A percentile compares a stretch with the other conserved stretches of the same genome.
phyloP scores from a whole-genome alignment of 352 stramenopile species.

The Blastocystis sp. region DNA sequence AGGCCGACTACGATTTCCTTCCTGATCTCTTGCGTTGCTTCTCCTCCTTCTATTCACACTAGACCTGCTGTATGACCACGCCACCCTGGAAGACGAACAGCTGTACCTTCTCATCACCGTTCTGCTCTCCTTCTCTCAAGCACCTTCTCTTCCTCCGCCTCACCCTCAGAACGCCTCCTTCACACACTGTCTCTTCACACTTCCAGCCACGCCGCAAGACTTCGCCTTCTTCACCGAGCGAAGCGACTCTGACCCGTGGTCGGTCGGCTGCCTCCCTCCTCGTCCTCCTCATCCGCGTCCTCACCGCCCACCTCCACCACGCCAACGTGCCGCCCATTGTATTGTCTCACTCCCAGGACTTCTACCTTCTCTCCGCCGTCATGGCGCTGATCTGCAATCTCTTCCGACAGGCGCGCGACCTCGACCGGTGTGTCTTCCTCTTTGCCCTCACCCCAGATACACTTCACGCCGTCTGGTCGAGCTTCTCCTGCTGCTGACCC shows the following conservation, averaged over 20 bases:
- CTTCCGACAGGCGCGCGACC: background rate
- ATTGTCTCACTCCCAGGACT: background rate
- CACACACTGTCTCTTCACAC: conserved; percentile 34
- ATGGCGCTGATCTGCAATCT: conserved; percentile 54
- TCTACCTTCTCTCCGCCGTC: conserved; percentile 29
- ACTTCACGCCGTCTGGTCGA: conserved; percentile 29
- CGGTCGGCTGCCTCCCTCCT: conserved; percentile 20
- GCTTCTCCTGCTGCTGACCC: conserved; percentile 7
- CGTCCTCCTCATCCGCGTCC: conserved; percentile 17
- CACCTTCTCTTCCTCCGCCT: background rate
- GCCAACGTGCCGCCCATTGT: background rate
- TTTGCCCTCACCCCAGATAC: conserved; percentile 3
- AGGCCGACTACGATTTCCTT: conserved; percentile 41
- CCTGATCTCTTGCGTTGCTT: background rate
- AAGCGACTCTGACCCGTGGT: conserved; percentile 3
- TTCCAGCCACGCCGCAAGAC: background rate
- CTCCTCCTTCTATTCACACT: background rate
- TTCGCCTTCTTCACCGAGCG: conserved; percentile 41
- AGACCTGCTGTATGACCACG: conserved; percentile 4
- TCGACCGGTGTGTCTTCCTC: background rate
- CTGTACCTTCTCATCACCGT: conserved; percentile 37
- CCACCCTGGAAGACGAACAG: background rate
- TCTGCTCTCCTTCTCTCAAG: conserved; percentile 10
- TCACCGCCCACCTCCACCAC: conserved; percentile 23
- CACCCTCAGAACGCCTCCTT: conserved; percentile 5